Percentiles rank a stretch among this genome's conserved stretches.
These are phyloP conservation scores for Teratosphaeria gauchensis DNA, from an alignment of 2,329 filamentous ascomycete species.

Conservation along the genomic window DNA sequence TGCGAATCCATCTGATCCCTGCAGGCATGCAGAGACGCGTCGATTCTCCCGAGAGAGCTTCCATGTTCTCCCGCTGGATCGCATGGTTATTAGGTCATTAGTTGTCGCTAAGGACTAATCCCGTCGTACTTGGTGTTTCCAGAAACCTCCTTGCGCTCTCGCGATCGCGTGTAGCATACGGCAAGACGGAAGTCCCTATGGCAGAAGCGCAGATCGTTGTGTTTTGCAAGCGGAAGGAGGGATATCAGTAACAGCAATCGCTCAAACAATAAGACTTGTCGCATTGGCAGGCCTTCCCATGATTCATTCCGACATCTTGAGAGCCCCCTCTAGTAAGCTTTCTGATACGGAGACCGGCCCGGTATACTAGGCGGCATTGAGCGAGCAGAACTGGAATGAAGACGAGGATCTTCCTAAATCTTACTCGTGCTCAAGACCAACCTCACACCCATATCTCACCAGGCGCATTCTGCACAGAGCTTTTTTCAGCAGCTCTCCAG, in stretches of 20 bases:
- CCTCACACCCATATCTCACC: not conserved
- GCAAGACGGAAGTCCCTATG: not conserved
- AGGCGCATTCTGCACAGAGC: not conserved
- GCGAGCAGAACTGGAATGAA: not conserved
- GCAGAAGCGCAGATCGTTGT: not conserved
- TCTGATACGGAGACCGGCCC: not conserved
- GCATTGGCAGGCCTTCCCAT: not conserved
- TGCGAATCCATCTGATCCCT: not conserved
- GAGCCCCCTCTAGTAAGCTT: not conserved
- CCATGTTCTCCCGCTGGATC: not conserved
- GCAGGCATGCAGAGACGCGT: not conserved
- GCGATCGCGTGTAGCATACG: not conserved
- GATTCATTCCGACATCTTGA: not conserved
- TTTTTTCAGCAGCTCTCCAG: not conserved
- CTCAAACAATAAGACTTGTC: not conserved
- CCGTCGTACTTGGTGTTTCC: not conserved
- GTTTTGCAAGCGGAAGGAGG: not conserved
- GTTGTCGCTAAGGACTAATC: not conserved
- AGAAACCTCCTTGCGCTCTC: not conserved
- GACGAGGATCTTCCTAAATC: not conserved
- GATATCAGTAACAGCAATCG: not conserved
- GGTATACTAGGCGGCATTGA: not conserved
- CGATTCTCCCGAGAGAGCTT: not conserved
- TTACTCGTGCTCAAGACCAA: not conserved
- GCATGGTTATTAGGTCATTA: not conserved